A percentile compares a stretch with the other conserved stretches of the same genome.
These are phyloP conservation scores for Microcyclospora pomicola DNA, from an alignment of 2,329 filamentous ascomycete genomes.

Conservation along the genomic window DNA sequence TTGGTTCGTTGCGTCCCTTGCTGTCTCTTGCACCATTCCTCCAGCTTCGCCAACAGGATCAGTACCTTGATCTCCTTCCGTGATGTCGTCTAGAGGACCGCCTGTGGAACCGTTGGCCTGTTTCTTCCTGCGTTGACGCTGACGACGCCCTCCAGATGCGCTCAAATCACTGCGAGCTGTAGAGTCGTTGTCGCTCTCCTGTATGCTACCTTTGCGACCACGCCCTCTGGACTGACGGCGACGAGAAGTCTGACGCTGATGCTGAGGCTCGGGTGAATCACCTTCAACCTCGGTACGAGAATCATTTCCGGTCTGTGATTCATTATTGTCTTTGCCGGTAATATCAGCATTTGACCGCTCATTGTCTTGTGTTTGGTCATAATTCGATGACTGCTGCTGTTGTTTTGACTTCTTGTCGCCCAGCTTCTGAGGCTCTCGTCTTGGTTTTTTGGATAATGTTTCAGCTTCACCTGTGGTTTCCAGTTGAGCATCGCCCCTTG, in stretches of 20 bases:
- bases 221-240: constrained; percentile 38
- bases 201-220: constrained; percentile 26
- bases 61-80: constrained; percentile 39
- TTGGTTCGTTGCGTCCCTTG: constrained; percentile 30
- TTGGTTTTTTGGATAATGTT: constrained; percentile 21
- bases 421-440: constrained; percentile 38
- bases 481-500: constrained; percentile 17
- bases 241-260: constrained; percentile 29
- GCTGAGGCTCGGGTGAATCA: constrained; percentile 31
- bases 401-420: constrained; percentile 29
- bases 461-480: constrained; percentile 6
- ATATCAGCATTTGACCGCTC: not conserved
- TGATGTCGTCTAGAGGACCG: constrained; percentile 41
- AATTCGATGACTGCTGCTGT: constrained; percentile 35
- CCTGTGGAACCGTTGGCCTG: constrained; percentile 31
- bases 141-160: constrained; percentile 40
- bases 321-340: constrained; percentile 20
- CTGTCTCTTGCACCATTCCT: constrained; percentile 44
- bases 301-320: constrained; percentile 18
- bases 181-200: constrained; percentile 40
- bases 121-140: constrained; percentile 40
- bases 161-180: constrained; percentile 41
- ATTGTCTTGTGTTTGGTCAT: constrained; percentile 19
- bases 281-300: constrained; percentile 26
- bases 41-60: constrained; percentile 39